phyloP scores from a whole-genome alignment of 495 filamentous ascomycete genomes.

The Tuber aestivum region DNA sequence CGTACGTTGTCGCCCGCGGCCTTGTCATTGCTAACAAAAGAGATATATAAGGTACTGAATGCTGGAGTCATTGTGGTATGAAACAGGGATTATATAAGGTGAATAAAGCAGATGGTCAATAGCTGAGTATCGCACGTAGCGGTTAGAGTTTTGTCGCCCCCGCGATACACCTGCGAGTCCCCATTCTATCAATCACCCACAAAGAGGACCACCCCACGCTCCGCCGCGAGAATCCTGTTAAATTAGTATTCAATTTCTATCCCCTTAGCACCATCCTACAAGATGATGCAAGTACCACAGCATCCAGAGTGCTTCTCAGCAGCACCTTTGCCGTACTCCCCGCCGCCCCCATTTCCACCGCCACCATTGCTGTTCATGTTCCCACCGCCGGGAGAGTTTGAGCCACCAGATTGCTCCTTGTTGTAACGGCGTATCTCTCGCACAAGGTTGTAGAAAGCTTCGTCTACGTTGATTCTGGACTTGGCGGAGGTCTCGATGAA shows the following conservation, averaged over 20 bases:
- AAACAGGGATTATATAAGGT: background rate
- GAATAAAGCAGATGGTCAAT: background rate
- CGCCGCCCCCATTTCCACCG: conserved; percentile 36
- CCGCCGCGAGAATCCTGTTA: background rate
- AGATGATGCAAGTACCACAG: conserved; percentile 80
- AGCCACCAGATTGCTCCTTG: conserved; percentile 87
- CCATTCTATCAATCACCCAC: background rate
- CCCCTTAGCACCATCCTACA: conserved; percentile 55
- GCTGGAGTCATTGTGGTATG: background rate
- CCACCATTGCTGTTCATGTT: conserved; percentile 50
- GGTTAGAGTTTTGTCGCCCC: background rate
- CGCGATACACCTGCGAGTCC: background rate
- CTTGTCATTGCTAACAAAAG: conserved; percentile 31
- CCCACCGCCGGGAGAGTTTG: conserved; percentile 57
- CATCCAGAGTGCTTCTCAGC: conserved; percentile 69
- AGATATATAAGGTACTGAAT: conserved; percentile 8
- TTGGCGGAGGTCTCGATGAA: conserved; percentile 99
- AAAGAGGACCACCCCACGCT: background rate
- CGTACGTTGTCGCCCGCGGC: conserved; percentile 29
- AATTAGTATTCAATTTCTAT: background rate
- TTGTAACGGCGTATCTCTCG: conserved; percentile 96
- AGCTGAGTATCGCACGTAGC: background rate
- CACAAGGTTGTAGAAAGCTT: conserved; percentile 96
- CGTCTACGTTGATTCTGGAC: conserved; percentile 94
- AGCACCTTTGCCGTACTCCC: conserved; percentile 69